Percentiles rank a stretch among this genome's conserved stretches.
Conservation (phyloP, 305 asterid genomes). For the Coffea humblotiana region DNA sequence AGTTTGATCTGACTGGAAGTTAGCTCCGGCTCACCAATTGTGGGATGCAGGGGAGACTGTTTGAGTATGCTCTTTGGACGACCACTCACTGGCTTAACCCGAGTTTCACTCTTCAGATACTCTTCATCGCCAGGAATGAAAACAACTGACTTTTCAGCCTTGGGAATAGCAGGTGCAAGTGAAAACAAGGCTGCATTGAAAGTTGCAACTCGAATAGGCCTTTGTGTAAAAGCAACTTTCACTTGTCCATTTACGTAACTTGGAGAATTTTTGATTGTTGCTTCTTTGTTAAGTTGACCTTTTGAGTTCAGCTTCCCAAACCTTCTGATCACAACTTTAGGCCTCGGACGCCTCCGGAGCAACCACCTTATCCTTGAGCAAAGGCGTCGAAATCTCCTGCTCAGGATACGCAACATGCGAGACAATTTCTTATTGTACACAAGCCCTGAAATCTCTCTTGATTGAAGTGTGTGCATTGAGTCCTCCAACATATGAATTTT, state of each 20-base stretch:
- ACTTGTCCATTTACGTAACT: slow-evolving; percentile 9
- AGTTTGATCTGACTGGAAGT: slow-evolving; percentile 3
- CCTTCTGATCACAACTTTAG: slow-evolving; percentile 48
- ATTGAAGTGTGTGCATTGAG: slow-evolving; percentile 34
- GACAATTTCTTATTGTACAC: slow-evolving; percentile 41
- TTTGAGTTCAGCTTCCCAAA: slow-evolving; percentile 41
- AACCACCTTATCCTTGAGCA: slow-evolving; percentile 44
- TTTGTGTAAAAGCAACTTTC: slow-evolving; percentile 12
- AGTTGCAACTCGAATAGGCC: slow-evolving; percentile 72
- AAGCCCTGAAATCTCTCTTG: slow-evolving; percentile 32
- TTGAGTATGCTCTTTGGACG: slow-evolving; percentile 68
- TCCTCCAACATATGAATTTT: not conserved
- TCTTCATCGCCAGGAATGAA: slow-evolving; percentile 34
- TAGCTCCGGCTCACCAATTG: slow-evolving; percentile 16
- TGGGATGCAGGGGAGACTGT: slow-evolving; percentile 50
- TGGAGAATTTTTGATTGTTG: slow-evolving; percentile 15
- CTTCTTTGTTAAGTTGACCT: slow-evolving; percentile 19
- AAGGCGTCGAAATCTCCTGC: slow-evolving; percentile 43
- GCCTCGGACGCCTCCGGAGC: slow-evolving; percentile 44
- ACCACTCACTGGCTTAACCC: slow-evolving; percentile 11
- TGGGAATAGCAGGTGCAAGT: slow-evolving; percentile 83
- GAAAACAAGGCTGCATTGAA: slow-evolving; percentile 88
- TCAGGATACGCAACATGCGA: slow-evolving; percentile 38
- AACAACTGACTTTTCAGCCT: slow-evolving; percentile 40
- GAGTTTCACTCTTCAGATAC: not conserved